Evolutionary conservation across 108 stramenopile species (phyloP), one percentile per base, ranked within the genome.

Genomic region (Cyclotella baltica): DNA sequence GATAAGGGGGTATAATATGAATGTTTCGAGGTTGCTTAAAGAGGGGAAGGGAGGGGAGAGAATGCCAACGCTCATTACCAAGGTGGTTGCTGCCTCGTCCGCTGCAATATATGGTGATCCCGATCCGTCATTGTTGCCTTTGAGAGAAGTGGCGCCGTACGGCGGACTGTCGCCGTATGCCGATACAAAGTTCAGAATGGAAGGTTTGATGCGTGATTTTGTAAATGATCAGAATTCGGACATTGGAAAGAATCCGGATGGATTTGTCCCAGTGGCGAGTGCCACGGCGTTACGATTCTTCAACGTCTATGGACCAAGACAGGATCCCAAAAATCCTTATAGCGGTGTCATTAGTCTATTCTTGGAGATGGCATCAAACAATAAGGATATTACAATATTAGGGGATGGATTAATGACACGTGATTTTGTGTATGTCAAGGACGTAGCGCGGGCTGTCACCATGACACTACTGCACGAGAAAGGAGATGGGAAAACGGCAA

Each of bases 361-460:
- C 57, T 85, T 94, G 46, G 88, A 94, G 63, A 78, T 84, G 40
- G 86, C 93, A 5, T 47, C 95, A 80, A 83, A 90, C 29, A 95
- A 91, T 2, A 81, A 80, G 56, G 72, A 92, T 50, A 83, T 99
- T 47, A 98, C 98, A 16, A 73, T 99, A 8, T 97, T 99, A 77
- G 99, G 99, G 50, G 95, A 96, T 72, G 98, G 99, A 2, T 38
- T 78, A 63, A 99, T 98, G 86, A 98, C 96, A 1, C 86, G 98
- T 8, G 98, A 99, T 86, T 98, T 98, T 73, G 85, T 99, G 35
- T 98, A 89, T 81, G 99, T 99, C 34, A 88, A 85, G 55, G 99
- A 99, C 85, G 99, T 99, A 9, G 99, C 99, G 0, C 70, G 78
- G 13, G 99, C 99, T 10, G 88, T 94, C 31, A 85, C 91, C 20